Conservation (phyloP, 1,284 basidiomycete genomes). For the Ustilago trichophora region DNA sequence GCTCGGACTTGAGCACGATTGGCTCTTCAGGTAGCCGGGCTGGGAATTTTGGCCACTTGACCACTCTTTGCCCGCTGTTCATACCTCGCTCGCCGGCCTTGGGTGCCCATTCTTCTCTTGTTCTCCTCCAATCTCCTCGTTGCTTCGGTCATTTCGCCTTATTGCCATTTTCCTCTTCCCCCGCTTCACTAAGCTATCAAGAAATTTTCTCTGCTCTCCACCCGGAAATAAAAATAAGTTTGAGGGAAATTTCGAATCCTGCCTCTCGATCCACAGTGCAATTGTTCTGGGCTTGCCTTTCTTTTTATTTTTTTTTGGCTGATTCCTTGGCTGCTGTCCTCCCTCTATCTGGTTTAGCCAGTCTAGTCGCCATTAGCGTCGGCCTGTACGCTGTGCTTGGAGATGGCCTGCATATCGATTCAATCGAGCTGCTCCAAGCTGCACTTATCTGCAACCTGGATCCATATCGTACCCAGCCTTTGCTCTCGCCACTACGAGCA, state of each 20-base stretch:
- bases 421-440: neutral
- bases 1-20: conserved; percentile 18
- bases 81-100: conserved; percentile 1
- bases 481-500: neutral
- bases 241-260: conserved; percentile 4
- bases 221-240: too few species aligned
- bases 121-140: neutral
- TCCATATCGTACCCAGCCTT: conserved; percentile 6
- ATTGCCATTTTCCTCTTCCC: neutral
- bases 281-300: conserved; percentile 4
- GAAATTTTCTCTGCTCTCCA: neutral
- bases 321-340: too few species aligned
- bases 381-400: neutral
- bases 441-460: conserved; percentile 2
- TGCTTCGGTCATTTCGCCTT: neutral
- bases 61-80: neutral
- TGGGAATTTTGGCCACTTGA: conserved; percentile 12
- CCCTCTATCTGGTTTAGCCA: too few species aligned
- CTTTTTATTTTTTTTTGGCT: neutral
- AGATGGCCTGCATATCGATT: conserved; percentile 11
- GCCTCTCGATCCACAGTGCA: neutral
- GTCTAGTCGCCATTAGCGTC: neutral
- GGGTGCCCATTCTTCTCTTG: neutral
- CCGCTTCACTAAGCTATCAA: neutral
- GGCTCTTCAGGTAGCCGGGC: conserved; percentile 4